These are phyloP conservation scores for Colletotrichum trifolii DNA, from an alignment of 2,329 filamentous ascomycete species.

Conservation along the genomic window DNA sequence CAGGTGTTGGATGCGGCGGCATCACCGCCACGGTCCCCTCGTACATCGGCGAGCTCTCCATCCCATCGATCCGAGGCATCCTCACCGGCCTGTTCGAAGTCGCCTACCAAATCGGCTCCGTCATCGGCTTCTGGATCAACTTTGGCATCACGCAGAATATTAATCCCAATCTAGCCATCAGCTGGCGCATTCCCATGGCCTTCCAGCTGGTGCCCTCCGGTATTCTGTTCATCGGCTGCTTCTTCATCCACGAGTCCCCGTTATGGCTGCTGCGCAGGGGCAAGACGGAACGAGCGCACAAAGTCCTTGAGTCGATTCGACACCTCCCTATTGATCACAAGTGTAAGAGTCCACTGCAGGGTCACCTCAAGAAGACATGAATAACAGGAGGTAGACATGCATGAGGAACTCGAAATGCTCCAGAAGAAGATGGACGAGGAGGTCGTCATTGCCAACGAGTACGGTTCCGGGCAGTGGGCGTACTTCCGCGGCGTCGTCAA, in stretches of 20 bases:
- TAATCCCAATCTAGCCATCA: constrained; percentile 44
- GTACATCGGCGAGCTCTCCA: constrained; percentile 72
- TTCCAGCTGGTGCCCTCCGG: constrained; percentile 57
- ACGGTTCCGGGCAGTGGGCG: constrained; percentile 46
- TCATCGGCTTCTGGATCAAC: constrained; percentile 65
- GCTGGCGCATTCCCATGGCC: constrained; percentile 62
- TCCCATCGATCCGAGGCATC: constrained; percentile 67
- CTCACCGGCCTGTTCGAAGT: constrained; percentile 65
- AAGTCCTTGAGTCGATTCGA: constrained; percentile 55
- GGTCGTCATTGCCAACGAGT: constrained; percentile 43
- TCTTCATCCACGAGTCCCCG: constrained; percentile 47
- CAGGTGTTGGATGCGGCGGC: constrained; percentile 65
- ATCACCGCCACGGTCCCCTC: constrained; percentile 66
- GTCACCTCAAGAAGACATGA: too few relatives aligned
- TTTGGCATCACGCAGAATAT: constrained; percentile 55
- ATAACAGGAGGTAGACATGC: constrained; percentile 43
- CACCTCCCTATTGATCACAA: constrained; percentile 53
- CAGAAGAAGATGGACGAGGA: constrained; percentile 49
- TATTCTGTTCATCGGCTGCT: constrained; percentile 55
- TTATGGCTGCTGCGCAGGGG: constrained; percentile 38
- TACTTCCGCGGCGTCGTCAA: constrained; percentile 48
- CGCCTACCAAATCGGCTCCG: constrained; percentile 62
- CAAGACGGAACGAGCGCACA: constrained; percentile 40
- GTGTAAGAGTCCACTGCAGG: constrained; percentile 38
- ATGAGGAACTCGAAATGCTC: constrained; percentile 61